Conservation (phyloP, 2,329 filamentous ascomycete genomes). For the Xylaria digitata region DNA sequence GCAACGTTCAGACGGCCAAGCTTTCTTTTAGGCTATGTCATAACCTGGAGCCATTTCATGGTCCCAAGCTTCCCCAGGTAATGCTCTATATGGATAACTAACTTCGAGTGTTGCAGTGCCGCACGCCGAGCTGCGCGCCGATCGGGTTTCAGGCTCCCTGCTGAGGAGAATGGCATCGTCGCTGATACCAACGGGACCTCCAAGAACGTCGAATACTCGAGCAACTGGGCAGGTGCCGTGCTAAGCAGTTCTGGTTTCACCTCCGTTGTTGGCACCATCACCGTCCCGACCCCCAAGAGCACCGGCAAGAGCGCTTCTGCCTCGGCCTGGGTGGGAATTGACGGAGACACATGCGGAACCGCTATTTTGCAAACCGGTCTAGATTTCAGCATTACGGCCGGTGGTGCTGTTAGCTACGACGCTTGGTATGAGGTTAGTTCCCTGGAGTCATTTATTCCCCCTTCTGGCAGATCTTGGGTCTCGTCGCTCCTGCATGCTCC, state of each 20-base stretch:
- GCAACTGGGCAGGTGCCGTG: slow-evolving; percentile 71
- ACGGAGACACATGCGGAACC: slow-evolving; percentile 66
- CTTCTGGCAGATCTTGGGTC: no score
- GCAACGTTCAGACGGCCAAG: background rate
- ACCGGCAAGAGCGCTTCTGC: slow-evolving; percentile 33
- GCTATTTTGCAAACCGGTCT: slow-evolving; percentile 69
- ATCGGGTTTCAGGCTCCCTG: slow-evolving; percentile 45
- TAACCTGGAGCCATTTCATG: no score
- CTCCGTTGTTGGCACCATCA: slow-evolving; percentile 64
- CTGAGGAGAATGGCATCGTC: slow-evolving; percentile 46
- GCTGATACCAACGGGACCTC: slow-evolving; percentile 52
- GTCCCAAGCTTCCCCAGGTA: no score
- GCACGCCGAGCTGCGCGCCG: slow-evolving; percentile 38
- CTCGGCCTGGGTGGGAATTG: slow-evolving; percentile 67
- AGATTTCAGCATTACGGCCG: slow-evolving; percentile 62
- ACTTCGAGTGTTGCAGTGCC: slow-evolving; percentile 30
- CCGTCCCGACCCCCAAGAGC: slow-evolving; percentile 61
- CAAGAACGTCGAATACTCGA: slow-evolving; percentile 60
- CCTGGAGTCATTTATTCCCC: no score
- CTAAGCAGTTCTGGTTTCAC: slow-evolving; percentile 62
- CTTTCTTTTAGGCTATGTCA: background rate
- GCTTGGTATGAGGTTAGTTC: slow-evolving; percentile 73
- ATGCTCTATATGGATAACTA: background rate
- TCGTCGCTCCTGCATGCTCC: no score
- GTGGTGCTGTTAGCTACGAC: slow-evolving; percentile 58